phyloP scores from a whole-genome alignment of 495 filamentous ascomycete genomes.

The Hypoxylon fuscum region DNA sequence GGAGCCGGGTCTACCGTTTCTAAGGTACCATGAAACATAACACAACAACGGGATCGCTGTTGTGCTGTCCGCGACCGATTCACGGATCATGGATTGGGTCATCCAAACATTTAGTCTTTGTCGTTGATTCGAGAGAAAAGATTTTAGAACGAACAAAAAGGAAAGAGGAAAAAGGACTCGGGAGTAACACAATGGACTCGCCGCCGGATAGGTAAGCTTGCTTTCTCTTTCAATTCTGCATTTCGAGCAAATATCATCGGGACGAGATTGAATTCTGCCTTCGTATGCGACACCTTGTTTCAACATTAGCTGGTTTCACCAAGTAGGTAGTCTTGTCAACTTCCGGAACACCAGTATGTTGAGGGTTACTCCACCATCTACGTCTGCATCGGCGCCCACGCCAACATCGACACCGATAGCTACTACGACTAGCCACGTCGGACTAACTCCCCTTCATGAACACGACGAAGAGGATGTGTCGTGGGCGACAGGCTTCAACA shows the following conservation, averaged over 20 bases:
- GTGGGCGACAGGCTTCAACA: conserved; percentile 40
- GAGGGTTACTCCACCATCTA: conserved; percentile 3
- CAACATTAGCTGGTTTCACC: neutral
- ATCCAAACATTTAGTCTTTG: conserved; percentile 28
- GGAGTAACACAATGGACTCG: conserved; percentile 39
- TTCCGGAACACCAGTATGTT: conserved; percentile 11
- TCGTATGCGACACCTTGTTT: neutral
- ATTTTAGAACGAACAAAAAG: conserved; percentile 4
- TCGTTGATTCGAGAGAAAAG: conserved; percentile 25
- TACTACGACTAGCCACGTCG: conserved; percentile 22
- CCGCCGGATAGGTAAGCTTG: conserved; percentile 41
- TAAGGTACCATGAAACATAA: neutral
- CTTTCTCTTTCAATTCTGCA: conserved; percentile 13
- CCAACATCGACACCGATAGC: conserved; percentile 24
- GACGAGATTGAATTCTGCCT: neutral
- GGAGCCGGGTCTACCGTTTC: neutral
- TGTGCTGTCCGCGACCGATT: conserved; percentile 1
- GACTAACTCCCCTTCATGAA: conserved; percentile 19
- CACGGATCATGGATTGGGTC: conserved; percentile 17
- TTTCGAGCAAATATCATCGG: conserved; percentile 4
- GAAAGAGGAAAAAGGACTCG: conserved; percentile 6
- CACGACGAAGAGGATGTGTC: conserved; percentile 34
- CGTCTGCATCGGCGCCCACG: conserved; percentile 1
- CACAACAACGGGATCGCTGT: neutral
- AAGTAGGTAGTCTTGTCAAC: neutral